Evolutionary conservation across 257 asterid species (phyloP), one percentile per base, ranked within the genome.

Genomic region (Verbascum thapsus): DNA sequence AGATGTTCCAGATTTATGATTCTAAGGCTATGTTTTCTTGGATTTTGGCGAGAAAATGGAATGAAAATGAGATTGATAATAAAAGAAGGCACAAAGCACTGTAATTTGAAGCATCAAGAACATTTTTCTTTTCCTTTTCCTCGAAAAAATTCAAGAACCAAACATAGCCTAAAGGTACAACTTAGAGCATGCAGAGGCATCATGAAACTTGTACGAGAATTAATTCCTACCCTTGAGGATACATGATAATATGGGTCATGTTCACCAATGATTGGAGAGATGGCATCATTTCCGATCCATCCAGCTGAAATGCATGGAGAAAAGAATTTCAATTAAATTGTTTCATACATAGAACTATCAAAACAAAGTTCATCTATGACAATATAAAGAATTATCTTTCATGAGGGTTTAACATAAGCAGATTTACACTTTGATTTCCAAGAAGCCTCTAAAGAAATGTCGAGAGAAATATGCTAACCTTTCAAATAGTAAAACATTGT

Each of bases 221-320:
- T 42, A 64, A 64, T 63, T 16, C 83, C 1, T 76, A 94, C 99
- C 96, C 98, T 85, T 17, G 98, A 85, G 12, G 95, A 79, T 53
- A 90, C 95, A 32, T 74, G 90, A 78, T 84, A 87, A 81, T 94
- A 94, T 3, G 89, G 95, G 69, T 94, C 98, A 10, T 80, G 95
- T 74, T 80, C 95, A 59, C 99, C 99, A 64, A 94, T 94, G 75
- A 94, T 83, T 47, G 99, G 98, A 47, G 98, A 85, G 83, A 94
- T 80, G 66, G 95, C 95, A 69, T 88, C 92, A 48, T 80, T 78
- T 62, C 98, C 98, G 44, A 94, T 86, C 99, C 99, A 94, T 77
- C 99, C 96, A 78, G 99, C 99, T 90, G 78, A 70, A 77, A 50
- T 61, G 56, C 69, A 73, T 41, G 56, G 61, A 57, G 40, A 61